Evolutionary conservation across 129 eudicot species (phyloP).

Genomic region (Mikania micrantha): DNA sequence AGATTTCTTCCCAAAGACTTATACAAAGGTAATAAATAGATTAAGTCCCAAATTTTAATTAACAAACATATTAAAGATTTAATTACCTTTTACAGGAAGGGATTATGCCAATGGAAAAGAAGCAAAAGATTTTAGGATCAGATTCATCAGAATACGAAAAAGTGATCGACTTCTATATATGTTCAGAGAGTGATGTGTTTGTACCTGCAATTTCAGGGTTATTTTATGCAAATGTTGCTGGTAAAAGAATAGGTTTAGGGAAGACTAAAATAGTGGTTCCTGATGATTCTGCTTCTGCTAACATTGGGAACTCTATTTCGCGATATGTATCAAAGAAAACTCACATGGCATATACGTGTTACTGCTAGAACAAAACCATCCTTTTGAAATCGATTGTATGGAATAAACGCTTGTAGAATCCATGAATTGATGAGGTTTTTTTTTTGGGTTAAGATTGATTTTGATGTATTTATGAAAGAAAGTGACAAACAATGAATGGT

Average conservation of each 20-base stretch:
- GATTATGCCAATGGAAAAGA: slow-evolving; percentile 77
- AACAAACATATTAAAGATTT: neutral
- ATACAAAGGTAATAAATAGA: slow-evolving; percentile 62
- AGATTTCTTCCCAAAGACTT: slow-evolving; percentile 86
- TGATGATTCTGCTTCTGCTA: slow-evolving; percentile 32
- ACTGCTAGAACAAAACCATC: slow-evolving; percentile 31
- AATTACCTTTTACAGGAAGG: slow-evolving; percentile 50
- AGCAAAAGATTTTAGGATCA: slow-evolving; percentile 49
- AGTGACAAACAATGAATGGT: slow-evolving; percentile 5
- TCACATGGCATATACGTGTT: slow-evolving; percentile 83
- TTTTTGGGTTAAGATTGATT: slow-evolving; percentile 11
- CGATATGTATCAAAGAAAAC: slow-evolving; percentile 72
- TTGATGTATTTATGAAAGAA: slow-evolving; percentile 25
- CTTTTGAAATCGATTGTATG: neutral
- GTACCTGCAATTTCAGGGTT: slow-evolving; percentile 93
- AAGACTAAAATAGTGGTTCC: slow-evolving; percentile 86
- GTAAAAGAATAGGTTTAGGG: slow-evolving; percentile 89
- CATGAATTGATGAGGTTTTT: slow-evolving; percentile 10
- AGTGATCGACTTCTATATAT: slow-evolving; percentile 74
- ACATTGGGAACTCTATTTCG: slow-evolving; percentile 46
- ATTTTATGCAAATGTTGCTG: slow-evolving; percentile 93
- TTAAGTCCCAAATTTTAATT: neutral
- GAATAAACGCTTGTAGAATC: slow-evolving; percentile 16
- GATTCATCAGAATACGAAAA: slow-evolving; percentile 69
- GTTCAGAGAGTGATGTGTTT: slow-evolving; percentile 77